Percentiles rank a stretch among this genome's conserved stretches.
Conservation (phyloP, 2,329 filamentous ascomycete species). For the Bipolaris gigantea region DNA sequence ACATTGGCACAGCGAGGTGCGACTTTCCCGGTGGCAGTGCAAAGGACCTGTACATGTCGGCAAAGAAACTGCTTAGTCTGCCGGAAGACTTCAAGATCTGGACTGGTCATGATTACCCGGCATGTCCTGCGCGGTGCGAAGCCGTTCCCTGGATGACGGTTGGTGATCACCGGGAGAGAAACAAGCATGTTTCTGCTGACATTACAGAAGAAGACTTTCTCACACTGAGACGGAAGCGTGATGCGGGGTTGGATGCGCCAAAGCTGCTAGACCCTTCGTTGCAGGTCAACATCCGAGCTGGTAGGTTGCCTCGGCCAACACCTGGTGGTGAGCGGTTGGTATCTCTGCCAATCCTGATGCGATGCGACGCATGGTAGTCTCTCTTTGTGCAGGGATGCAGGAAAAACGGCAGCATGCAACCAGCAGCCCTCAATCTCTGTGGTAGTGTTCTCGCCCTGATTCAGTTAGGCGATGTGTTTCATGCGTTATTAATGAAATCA, state of each 20-base stretch:
- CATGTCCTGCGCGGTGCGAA: constrained; percentile 16
- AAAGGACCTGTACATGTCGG: constrained; percentile 30
- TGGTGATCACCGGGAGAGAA: constrained; percentile 35
- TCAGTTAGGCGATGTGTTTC: neutral
- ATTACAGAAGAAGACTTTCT: constrained; percentile 41
- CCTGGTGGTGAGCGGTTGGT: constrained; percentile 6
- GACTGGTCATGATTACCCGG: constrained; percentile 43
- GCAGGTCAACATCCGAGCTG: constrained; percentile 48
- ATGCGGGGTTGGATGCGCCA: constrained; percentile 36
- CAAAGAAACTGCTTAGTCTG: constrained; percentile 30
- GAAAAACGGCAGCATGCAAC: neutral
- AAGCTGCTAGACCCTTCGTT: constrained; percentile 44
- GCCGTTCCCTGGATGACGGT: constrained; percentile 43
- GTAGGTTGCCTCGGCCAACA: constrained; percentile 32
- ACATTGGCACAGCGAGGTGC: constrained; percentile 39
- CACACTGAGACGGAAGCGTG: constrained; percentile 33
- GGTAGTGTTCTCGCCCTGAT: neutral
- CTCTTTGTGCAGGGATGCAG: neutral
- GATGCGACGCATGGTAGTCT: constrained; percentile 1
- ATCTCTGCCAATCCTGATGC: constrained; percentile 8
- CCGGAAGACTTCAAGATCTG: constrained; percentile 38
- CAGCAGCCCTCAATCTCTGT: neutral
- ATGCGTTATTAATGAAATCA: neutral
- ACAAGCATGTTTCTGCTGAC: constrained; percentile 40
- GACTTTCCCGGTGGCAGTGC: constrained; percentile 45